Evolutionary conservation across 257 asterid species (phyloP), one percentile per base, ranked within the genome.

Genomic region (Solanum corneliomulleri): DNA sequence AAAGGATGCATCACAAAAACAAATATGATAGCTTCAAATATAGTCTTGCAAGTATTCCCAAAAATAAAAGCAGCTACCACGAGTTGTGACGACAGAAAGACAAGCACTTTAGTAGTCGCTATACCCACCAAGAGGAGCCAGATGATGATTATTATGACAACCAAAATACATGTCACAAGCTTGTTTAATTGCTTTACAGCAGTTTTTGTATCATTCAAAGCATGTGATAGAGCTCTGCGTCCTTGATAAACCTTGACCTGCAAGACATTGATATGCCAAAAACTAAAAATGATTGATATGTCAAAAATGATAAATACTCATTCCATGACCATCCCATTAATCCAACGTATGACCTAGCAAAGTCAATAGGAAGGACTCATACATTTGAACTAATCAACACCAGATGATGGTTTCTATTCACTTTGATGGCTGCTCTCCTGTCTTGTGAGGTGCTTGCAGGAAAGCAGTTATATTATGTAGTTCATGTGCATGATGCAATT

Each of bases 1-100:
- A 92, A 95, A 71, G 98, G 98, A 87, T 95, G 98, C 98, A 95
- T 94, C 85, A 95, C 95, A 70, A 93, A 95, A 8, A 95, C 98
- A 83, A 94, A 94, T 76, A 95, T 88, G 64, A 95, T 89, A 8
- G 97, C 98, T 91, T 95, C 98, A 85, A 95, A 95, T 77, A 94
- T 88, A 56, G 95, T 94, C 93, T 94, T 96, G 98, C 98, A 96
- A 62, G 98, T 96, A 92, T 96, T 96, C 49, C 98, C 98, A 84
- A 96, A 96, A 90, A 96, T 92, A 76, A 94, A 96, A 47, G 93
- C 98, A 0, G 92, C 97, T 60, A 96, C 90, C 77, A 96, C 95
- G 31, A 96, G 93, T 93, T 94, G 98, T 15, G 98, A 96, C 0
- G 98, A 94, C 87, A 96, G 91, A 82, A 96, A 88, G 86, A 96